These are phyloP conservation scores for Suzukiozyma palmioleophila DNA, from an alignment of 1,139 yeast genomes.

Conservation along the genomic window DNA sequence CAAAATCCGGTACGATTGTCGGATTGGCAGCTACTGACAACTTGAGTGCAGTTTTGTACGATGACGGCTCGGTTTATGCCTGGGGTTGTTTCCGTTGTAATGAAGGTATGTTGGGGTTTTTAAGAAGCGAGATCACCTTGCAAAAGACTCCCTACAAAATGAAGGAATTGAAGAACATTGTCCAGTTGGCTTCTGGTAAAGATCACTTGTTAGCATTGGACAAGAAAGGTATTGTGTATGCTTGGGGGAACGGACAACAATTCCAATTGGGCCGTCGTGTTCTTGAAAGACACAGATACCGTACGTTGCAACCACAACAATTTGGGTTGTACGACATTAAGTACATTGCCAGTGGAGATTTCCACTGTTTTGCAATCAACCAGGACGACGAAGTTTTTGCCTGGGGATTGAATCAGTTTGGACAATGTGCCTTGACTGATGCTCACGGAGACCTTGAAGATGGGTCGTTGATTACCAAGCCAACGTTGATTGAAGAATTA, in stretches of 20 bases:
- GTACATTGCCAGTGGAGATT: conserved; percentile 88
- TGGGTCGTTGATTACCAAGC: conserved; percentile 75
- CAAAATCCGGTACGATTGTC: conserved; percentile 54
- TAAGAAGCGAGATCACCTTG: conserved; percentile 50
- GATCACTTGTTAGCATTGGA: conserved; percentile 88
- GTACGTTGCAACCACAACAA: conserved; percentile 70
- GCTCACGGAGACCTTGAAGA: conserved; percentile 59
- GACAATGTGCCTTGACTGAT: conserved; percentile 84
- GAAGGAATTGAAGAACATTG: conserved; percentile 59
- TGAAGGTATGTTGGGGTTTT: conserved; percentile 87
- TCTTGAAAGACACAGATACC: conserved; percentile 68
- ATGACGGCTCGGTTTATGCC: conserved; percentile 85
- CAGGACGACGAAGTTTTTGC: conserved; percentile 64
- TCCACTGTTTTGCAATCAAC: conserved; percentile 90
- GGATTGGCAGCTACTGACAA: conserved; percentile 94
- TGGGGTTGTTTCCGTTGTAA: conserved; percentile 97
- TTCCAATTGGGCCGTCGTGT: conserved; percentile 84
- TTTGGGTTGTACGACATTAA: conserved; percentile 75
- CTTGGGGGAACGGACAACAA: conserved; percentile 98
- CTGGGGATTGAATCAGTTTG: conserved; percentile 97
- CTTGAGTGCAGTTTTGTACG: conserved; percentile 73
- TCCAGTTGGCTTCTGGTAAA: conserved; percentile 88
- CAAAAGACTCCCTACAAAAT: conserved; percentile 70
- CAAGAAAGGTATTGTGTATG: conserved; percentile 77
- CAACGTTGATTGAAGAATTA: conserved; percentile 64